Base-by-base conservation (phyloP, 2,329 filamentous ascomycete species). In the Fusarium zealandicum region DNA sequence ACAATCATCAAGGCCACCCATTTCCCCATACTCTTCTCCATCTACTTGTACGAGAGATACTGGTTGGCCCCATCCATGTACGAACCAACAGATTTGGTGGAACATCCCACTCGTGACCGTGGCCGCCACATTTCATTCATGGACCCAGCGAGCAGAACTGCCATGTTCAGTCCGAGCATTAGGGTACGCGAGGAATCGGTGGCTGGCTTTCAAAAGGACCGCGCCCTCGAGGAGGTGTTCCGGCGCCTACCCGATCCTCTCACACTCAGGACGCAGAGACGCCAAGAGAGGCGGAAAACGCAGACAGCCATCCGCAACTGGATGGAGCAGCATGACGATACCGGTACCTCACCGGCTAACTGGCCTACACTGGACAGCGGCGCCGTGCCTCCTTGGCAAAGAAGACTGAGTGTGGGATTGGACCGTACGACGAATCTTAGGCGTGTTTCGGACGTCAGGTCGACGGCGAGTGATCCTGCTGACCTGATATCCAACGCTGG, bases 1-100 rank as follows among this genome's bases (percentile, higher is more conserved):
- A 89, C 85, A 0, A 85, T 96, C 55, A 97, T 98, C 78, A 97
- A 97, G 70, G 75, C 89, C 35, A 96, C 92, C 0, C 93, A 98
- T 73, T 88, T 95, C 58, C 93, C 93, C 0, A 83, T 98, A 3
- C 76, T 98, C 1, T 92, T 96, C 69, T 81, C 84, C 51, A 96
- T 98, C 50, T 98, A 90, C 68, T 65, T 90, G 16, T 98, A 98
- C 71, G 93, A 98, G 73, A 89, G 87, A 53, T 80, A 90, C 31
- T 84, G 95, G 66, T 79, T 98, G 22, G 87, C 90, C 3, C 82
- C 87, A 1, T 83, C 84, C 3, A 86, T 93, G 55, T 92, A 92
- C 61, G 91, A 93, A 54, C 89, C 90, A 0, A 92, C 88, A 3
- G 93, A 97, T 70, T 78, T 96, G 16, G 83, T 97, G n/a, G 91